Evolutionary conservation across 108 stramenopile species (phyloP), one percentile per base, ranked within the genome.

Genomic region (Pseudonitzschia multiseries): DNA sequence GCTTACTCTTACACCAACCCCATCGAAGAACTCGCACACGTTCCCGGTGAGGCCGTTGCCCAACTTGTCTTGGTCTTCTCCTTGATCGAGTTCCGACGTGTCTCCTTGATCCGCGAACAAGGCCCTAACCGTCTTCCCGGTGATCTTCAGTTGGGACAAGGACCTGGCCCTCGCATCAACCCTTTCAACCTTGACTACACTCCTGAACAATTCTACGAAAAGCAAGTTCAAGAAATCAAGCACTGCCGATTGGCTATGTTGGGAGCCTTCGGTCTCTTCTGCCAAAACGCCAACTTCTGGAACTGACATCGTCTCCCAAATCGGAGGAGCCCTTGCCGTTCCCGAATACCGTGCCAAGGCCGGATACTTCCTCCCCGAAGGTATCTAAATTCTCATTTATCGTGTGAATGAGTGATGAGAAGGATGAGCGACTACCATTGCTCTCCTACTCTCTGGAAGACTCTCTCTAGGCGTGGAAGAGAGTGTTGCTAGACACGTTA

Each of bases 181-280:
- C 98, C 98, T 43, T 92, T 97, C 81, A 81, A 81, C 73, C 80
- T 98, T 81, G 82, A 96, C 91, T 98, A 98, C 94, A 70, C 89
- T 32, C 87, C 86, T 51, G 98, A 95, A 83, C 94, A 96, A 83
- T 98, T 97, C 80, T 87, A 80, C 62, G 96, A 92, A 73, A 97
- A 96, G 95, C 89, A 89, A 77, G 81, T 96, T 27, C 95, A 97
- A 81, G 98, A 98, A 84, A 75, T 97, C 77, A 98, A 98, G 95
- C 93, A 98, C 85, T 94, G 96, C 85, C 96, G 98, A 84, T 89
- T 97, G 54, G 98, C 98, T 48, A 98, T 98, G 98, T 74, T 98
- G 76, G 98, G 85, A 67, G 84, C 86, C 73, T 80, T 95, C 54
- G 98, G 97, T 68, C 87, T 98, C 69, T 81, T 85, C 81, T 81